Percentiles rank a stretch among this genome's conserved stretches.
phyloP scores from a whole-genome alignment of 345 rosid species.

The Trapa incisa region DNA sequence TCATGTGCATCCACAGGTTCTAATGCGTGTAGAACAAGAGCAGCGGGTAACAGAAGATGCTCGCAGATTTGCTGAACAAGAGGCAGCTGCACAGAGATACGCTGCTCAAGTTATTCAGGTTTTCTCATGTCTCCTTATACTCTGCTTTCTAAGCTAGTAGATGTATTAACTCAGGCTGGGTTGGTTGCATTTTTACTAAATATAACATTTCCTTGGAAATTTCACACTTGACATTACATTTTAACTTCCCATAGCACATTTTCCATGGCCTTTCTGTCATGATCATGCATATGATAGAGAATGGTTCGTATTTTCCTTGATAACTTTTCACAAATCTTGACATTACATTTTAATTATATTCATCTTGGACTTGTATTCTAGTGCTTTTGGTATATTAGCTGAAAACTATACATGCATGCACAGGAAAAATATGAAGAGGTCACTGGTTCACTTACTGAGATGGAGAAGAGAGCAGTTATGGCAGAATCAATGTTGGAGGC shows the following conservation, averaged over 20 bases:
- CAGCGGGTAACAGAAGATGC: conserved; percentile 97
- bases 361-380: background rate
- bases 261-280: background rate
- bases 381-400: background rate
- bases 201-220: background rate
- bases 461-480: conserved; percentile 97
- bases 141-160: background rate
- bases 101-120: conserved; percentile 90
- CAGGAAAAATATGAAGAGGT: conserved; percentile 95
- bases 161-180: background rate
- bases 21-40: conserved; percentile 99
- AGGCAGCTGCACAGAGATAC: conserved; percentile 93
- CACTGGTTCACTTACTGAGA: conserved; percentile 63
- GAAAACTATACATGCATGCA: background rate
- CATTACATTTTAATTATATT: background rate
- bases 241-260: background rate
- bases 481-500: conserved; percentile 99
- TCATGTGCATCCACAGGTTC: conserved; percentile 36
- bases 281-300: too few relatives aligned
- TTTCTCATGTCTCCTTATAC: background rate
- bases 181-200: background rate
- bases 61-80: conserved; percentile 96
- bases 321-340: background rate
- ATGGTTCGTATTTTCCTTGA: background rate
- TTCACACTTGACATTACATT: background rate